Conservation (phyloP, 495 filamentous ascomycete genomes). For the Neurospora discreta region DNA sequence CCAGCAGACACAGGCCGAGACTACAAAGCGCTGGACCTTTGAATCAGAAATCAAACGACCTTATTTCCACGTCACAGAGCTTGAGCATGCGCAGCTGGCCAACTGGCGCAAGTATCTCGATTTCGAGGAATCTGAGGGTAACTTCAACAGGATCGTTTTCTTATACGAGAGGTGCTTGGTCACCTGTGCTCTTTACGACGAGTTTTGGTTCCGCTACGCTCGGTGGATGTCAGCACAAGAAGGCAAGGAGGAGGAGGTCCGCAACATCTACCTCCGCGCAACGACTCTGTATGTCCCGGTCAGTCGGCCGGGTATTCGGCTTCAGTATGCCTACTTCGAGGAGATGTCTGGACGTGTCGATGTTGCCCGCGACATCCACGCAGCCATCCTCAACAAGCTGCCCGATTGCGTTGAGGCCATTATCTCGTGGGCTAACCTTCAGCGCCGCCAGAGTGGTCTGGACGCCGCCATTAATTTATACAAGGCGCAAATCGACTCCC, state of each 20-base stretch:
- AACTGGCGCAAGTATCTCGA: constrained; percentile 98
- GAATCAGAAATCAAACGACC: constrained; percentile 92
- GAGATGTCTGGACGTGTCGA: constrained; percentile 67
- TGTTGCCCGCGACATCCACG: constrained; percentile 72
- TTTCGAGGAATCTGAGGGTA: constrained; percentile 82
- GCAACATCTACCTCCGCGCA: constrained; percentile 87
- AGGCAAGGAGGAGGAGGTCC: constrained; percentile 79
- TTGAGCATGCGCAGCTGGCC: constrained; percentile 73
- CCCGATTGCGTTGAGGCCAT: constrained; percentile 81
- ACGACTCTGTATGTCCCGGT: constrained; percentile 78
- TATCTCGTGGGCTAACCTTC: constrained; percentile 75
- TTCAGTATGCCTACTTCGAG: constrained; percentile 92
- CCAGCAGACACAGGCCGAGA: constrained; percentile 73
- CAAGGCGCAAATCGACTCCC: constrained; percentile 65
- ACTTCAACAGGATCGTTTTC: constrained; percentile 63
- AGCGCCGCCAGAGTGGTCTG: constrained; percentile 72
- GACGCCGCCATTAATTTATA: constrained; percentile 82
- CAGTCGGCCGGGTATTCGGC: constrained; percentile 62
- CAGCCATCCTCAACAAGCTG: constrained; percentile 54
- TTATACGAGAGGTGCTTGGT: constrained; percentile 91
- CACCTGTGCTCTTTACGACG: constrained; percentile 87
- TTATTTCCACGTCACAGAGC: constrained; percentile 92
- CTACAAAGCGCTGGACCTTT: constrained; percentile 87
- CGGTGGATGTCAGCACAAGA: constrained; percentile 85
- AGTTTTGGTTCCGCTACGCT: constrained; percentile 97